Conservation (phyloP, 192 early-diverging fungal species). For the Entomortierella beljakovae region DNA sequence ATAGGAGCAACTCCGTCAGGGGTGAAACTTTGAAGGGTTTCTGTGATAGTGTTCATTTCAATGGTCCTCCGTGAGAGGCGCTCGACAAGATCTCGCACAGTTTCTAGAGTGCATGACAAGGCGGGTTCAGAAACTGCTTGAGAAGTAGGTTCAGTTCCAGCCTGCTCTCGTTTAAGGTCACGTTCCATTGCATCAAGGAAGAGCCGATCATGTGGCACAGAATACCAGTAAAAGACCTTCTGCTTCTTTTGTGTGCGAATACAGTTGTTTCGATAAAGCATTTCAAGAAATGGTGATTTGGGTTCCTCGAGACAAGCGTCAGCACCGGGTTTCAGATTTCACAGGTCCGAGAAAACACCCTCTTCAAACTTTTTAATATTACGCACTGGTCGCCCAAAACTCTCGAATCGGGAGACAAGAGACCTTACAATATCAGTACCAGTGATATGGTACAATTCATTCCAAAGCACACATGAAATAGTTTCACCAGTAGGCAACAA, state of each 20-base stretch:
- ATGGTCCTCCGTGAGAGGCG: slow-evolving; percentile 59
- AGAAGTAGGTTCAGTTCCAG: slow-evolving; percentile 87
- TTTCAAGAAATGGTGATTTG: slow-evolving; percentile 92
- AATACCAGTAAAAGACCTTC: slow-evolving; percentile 99
- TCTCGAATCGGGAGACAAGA: slow-evolving; percentile 91
- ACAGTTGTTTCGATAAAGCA: slow-evolving; percentile 95
- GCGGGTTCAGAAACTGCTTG: slow-evolving; percentile 75
- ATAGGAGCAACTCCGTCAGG: slow-evolving; percentile 43
- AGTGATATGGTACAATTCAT: slow-evolving; percentile 93
- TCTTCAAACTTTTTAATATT: slow-evolving; percentile 99
- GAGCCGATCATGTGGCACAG: slow-evolving; percentile 93
- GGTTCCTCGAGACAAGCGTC: slow-evolving; percentile 94
- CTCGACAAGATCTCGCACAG: slow-evolving; percentile 67
- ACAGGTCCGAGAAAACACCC: slow-evolving; percentile 95
- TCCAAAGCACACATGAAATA: slow-evolving; percentile 95
- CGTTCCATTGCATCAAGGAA: slow-evolving; percentile 97
- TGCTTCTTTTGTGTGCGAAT: slow-evolving; percentile 99
- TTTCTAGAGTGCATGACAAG: slow-evolving; percentile 70
- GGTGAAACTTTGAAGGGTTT: slow-evolving; percentile 47
- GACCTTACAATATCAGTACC: slow-evolving; percentile 96
- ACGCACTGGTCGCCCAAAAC: slow-evolving; percentile 85
- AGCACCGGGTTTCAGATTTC: slow-evolving; percentile 95
- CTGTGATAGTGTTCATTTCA: slow-evolving; percentile 48
- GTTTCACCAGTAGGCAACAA: slow-evolving; percentile 85
- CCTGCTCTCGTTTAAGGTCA: slow-evolving; percentile 93